A percentile compares a stretch with the other conserved stretches of the same genome.
phyloP scores from a whole-genome alignment of 352 stramenopile genomes.

The Elongisporangium prolatum region DNA sequence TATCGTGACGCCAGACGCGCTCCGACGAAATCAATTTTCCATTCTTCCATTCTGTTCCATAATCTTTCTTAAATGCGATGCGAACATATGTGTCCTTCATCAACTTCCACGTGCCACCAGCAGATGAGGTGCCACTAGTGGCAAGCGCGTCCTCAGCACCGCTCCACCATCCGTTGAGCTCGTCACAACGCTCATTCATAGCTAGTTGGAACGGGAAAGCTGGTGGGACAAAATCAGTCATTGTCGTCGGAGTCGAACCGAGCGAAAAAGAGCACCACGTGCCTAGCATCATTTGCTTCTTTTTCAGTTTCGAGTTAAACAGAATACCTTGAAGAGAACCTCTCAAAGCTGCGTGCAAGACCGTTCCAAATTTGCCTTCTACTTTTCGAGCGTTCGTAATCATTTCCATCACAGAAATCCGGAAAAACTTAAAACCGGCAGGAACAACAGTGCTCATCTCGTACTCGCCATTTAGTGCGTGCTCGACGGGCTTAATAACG shows the following conservation, averaged over 20 bases:
- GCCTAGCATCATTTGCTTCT: constrained; percentile 43
- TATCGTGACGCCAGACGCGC: constrained; percentile 78
- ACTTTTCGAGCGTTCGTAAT: constrained; percentile 39
- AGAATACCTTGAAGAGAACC: constrained; percentile 57
- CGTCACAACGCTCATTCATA: constrained; percentile 39
- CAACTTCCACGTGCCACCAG: constrained; percentile 60
- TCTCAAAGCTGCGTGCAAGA: constrained; percentile 53
- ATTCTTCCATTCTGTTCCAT: constrained; percentile 83
- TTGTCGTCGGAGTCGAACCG: constrained; percentile 27
- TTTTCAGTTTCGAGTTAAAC: constrained; percentile 23
- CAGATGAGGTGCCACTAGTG: constrained; percentile 9
- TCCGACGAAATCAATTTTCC: constrained; percentile 75
- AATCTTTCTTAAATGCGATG: constrained; percentile 88
- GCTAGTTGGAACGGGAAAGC: constrained; percentile 68
- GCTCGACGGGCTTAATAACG: constrained; percentile 55
- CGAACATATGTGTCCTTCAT: constrained; percentile 84
- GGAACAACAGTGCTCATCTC: constrained; percentile 40
- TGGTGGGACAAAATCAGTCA: constrained; percentile 59
- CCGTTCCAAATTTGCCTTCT: constrained; percentile 72
- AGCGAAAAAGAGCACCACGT: constrained; percentile 51
- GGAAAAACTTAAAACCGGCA: constrained; percentile 35
- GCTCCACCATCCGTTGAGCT: constrained; percentile 80
- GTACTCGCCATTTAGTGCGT: constrained; percentile 73
- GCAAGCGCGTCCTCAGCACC: constrained; percentile 26
- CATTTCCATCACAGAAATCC: constrained; percentile 52